These are phyloP conservation scores for Erodium maritimum DNA, from an alignment of 345 rosid genomes.

Conservation along the genomic window DNA sequence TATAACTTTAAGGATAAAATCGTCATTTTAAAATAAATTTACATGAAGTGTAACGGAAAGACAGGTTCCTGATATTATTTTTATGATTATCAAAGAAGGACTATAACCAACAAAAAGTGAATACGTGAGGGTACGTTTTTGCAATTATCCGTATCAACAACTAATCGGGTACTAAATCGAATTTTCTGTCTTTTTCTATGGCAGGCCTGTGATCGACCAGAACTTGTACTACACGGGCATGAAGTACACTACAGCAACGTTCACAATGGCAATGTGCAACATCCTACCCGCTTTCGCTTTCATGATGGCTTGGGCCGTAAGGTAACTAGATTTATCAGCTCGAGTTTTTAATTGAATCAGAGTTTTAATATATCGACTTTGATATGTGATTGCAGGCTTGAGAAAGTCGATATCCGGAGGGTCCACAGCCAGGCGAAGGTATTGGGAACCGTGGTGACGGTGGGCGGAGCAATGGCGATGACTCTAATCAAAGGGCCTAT, in stretches of 20 bases:
- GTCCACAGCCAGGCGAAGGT: constrained; percentile 60
- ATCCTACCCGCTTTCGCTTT: constrained; percentile 85
- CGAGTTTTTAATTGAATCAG: too few relatives aligned
- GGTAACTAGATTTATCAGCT: constrained; percentile 21
- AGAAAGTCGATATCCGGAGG: constrained; percentile 48
- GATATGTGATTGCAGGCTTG: constrained; percentile 37
- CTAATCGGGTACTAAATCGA: too few relatives aligned
- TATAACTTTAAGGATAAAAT: too few relatives aligned
- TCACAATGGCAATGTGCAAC: constrained; percentile 53
- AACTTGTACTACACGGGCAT: constrained; percentile 65
- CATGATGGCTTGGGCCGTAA: constrained; percentile 66
- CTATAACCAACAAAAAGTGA: too few relatives aligned
- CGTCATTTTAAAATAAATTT: too few relatives aligned
- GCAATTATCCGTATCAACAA: too few relatives aligned
- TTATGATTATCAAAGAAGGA: too few relatives aligned
- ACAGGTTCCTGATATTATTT: too few relatives aligned
- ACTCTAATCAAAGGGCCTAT: constrained; percentile 84
- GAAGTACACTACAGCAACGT: constrained; percentile 85
- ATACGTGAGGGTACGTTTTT: too few relatives aligned
- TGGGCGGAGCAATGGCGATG: constrained; percentile 88
- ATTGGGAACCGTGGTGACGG: constrained; percentile 60
- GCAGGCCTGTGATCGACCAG: constrained; percentile 57
- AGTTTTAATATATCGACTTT: too few relatives aligned
- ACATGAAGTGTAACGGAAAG: too few relatives aligned
- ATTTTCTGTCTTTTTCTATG: background rate